Conservation (phyloP, 2,329 filamentous ascomycete species). For the Xylaria sp. region DNA sequence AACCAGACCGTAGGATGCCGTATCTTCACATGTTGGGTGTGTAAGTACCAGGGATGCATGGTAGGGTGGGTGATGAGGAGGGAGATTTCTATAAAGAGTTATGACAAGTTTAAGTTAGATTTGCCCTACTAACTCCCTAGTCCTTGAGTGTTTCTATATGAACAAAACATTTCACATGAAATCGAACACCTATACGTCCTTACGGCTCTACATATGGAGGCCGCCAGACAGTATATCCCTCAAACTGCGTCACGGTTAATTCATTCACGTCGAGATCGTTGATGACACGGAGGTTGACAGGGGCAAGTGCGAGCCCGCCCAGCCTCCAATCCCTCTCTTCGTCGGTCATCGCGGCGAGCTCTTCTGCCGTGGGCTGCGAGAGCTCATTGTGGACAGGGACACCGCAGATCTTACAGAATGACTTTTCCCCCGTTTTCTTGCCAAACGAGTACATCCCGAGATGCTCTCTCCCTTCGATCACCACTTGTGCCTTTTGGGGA, state of each 20-base stretch:
- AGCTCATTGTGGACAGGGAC: background rate
- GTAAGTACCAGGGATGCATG: too few relatives aligned
- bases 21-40: too few relatives aligned
- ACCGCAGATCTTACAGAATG: background rate
- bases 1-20: too few relatives aligned
- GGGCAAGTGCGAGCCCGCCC: background rate
- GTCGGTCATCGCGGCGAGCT: background rate
- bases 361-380: background rate
- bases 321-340: background rate
- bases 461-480: background rate
- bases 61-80: too few relatives aligned
- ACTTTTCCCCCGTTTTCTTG: background rate
- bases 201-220: background rate
- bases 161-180: too few relatives aligned
- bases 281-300: background rate
- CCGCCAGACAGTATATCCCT: background rate
- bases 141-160: too few relatives aligned
- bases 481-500: background rate
- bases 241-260: background rate
- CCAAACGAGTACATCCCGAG: background rate
- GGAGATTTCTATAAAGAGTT: too few relatives aligned
- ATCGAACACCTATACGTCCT: too few relatives aligned
- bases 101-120: too few relatives aligned
- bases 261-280: background rate
- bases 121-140: too few relatives aligned